Evolutionary conservation across 192 early-diverging fungal genomes (phyloP).

Genomic region (Coemansia sp.): DNA sequence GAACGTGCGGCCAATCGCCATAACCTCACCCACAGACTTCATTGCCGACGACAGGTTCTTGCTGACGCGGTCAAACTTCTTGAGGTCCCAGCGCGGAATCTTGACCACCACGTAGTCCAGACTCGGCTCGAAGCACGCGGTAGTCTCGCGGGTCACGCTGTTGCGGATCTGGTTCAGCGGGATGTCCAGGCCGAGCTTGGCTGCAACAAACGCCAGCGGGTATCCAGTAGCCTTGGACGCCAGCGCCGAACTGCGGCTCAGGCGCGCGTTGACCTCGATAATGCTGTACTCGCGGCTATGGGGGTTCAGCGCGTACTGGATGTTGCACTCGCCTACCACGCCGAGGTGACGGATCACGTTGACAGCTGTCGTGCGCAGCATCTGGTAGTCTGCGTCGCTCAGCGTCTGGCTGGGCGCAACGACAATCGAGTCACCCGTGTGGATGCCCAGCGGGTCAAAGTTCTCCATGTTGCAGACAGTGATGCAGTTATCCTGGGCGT

Average conservation of each 20-base stretch:
- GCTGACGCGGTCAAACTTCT: slow-evolving; percentile 93
- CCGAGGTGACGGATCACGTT: slow-evolving; percentile 97
- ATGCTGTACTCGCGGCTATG: slow-evolving; percentile 93
- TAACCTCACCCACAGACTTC: slow-evolving; percentile 98
- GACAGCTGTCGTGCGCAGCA: slow-evolving; percentile 94
- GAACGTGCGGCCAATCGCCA: slow-evolving; percentile 95
- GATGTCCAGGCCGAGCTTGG: slow-evolving; percentile 92
- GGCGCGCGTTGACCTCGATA: slow-evolving; percentile 98
- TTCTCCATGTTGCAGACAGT: slow-evolving; percentile 99
- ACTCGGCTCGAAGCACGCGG: slow-evolving; percentile 96
- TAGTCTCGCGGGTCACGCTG: slow-evolving; percentile 92
- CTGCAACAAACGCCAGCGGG: slow-evolving; percentile 96
- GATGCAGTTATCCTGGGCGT: slow-evolving; percentile 94
- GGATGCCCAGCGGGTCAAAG: slow-evolving; percentile 98
- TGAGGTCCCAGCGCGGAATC: slow-evolving; percentile 90
- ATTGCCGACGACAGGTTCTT: slow-evolving; percentile 88
- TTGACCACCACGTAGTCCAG: slow-evolving; percentile 90
- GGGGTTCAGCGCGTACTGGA: slow-evolving; percentile 98
- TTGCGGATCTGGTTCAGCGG: slow-evolving; percentile 93
- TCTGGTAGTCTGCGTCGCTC: slow-evolving; percentile 97
- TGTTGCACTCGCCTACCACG: slow-evolving; percentile 99
- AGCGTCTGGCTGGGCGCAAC: slow-evolving; percentile 97
- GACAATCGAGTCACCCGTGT: slow-evolving; percentile 99
- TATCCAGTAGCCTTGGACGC: slow-evolving; percentile 99
- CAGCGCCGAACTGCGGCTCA: slow-evolving; percentile 88